phyloP scores from a whole-genome alignment of 805 yeast species.

The Saccharomycopsis javanensis region DNA sequence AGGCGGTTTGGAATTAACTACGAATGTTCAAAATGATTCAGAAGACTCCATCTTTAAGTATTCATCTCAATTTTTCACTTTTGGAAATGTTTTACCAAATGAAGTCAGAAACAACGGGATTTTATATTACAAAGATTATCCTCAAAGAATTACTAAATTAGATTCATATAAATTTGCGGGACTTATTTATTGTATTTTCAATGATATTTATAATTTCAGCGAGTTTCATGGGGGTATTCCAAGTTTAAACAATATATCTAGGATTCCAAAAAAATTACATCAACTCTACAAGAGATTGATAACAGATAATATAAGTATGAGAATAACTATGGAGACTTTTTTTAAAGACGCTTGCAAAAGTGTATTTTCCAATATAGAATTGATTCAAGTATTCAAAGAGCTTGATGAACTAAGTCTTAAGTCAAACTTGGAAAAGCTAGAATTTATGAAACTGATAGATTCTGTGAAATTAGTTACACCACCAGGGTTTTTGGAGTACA shows the following conservation, averaged over 20 bases:
- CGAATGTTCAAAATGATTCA: slow-evolving; percentile 22
- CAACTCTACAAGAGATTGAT: slow-evolving; percentile 33
- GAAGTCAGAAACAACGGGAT: slow-evolving; percentile 41
- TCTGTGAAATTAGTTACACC: slow-evolving; percentile 32
- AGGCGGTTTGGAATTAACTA: slow-evolving; percentile 68
- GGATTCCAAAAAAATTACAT: slow-evolving; percentile 32
- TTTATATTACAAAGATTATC: slow-evolving; percentile 26
- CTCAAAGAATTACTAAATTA: slow-evolving; percentile 35
- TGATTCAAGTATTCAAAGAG: slow-evolving; percentile 44
- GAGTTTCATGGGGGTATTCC: slow-evolving; percentile 5
- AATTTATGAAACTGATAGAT: slow-evolving; percentile 31
- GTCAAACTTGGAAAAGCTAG: slow-evolving; percentile 43
- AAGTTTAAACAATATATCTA: slow-evolving; percentile 13
- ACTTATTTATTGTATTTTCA: slow-evolving; percentile 40
- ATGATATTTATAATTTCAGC: slow-evolving; percentile 18
- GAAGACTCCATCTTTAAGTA: slow-evolving; percentile 28
- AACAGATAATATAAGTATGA: slow-evolving; percentile 28
- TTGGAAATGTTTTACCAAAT: slow-evolving; percentile 37
- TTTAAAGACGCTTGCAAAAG: slow-evolving; percentile 26
- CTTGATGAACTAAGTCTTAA: slow-evolving; percentile 48
- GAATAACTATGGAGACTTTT: slow-evolving; percentile 27
- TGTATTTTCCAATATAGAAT: slow-evolving; percentile 32
- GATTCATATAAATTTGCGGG: slow-evolving; percentile 61
- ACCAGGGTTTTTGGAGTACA: slow-evolving; percentile 45
- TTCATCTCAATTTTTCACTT: slow-evolving; percentile 28